Evolutionary conservation across 2,329 filamentous ascomycete genomes (phyloP), one percentile per base, ranked within the genome.

Genomic region (Biscogniauxia marginata): DNA sequence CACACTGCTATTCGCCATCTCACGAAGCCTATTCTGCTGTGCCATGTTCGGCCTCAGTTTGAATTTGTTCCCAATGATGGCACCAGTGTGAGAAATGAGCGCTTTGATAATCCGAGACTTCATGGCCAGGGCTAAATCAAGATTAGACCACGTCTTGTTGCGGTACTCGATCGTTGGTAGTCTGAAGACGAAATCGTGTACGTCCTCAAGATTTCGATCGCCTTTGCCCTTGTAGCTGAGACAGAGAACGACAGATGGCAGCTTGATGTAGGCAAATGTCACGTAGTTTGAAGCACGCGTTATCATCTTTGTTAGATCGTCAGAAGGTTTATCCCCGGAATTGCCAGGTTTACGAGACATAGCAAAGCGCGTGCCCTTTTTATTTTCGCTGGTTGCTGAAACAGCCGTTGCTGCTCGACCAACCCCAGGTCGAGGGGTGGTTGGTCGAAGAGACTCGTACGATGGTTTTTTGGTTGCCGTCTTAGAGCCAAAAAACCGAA

Each of bases 111-210:
- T 90, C 48, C 96, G 93, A 70, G 93, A 96, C 77, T 99, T 98
- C 53, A 99, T 81, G 13, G 92, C 89, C 49, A 98, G 80, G 0
- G 93, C 93, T 8, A 99, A 84, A 68, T 99, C 95, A 6, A 99
- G 83, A 71, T 98, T 99, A 6, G 92, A 97, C 95, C 95, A 99
- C 7, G 93, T 98, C 79, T 99, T 99, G 80, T 99, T 99, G 61
- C 91, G 86, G 77, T 96, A 98, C 72, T 99, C 95, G 48, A 99
- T 87, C 2, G 90, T 89, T 3, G 95, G 95, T 75, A 99, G 85
- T 30, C 91, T 87, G 83, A 99, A 99, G 49, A 99, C 95, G 65
- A 99, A 96, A 70, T 98, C 89, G 74, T 99, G 93, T 16, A 99
- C 89, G 73, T 99, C 96, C 75, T 97, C 92, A 55, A 99, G 83